Evolutionary conservation across 2,329 filamentous ascomycete species (phyloP).

Genomic region (Diaporthe vaccinii): DNA sequence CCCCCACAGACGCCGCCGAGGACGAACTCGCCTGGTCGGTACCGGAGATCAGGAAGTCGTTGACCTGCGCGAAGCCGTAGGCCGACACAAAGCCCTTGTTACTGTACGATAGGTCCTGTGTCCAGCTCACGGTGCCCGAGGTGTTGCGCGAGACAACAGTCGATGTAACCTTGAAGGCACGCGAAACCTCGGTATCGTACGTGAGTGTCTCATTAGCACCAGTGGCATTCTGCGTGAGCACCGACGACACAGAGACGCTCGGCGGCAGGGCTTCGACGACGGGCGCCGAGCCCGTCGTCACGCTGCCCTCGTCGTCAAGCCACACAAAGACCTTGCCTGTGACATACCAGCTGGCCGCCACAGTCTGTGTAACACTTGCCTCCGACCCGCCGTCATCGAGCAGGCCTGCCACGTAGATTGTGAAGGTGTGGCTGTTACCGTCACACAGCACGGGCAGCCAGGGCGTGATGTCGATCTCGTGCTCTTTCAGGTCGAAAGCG

Average conservation of each 20-base stretch:
- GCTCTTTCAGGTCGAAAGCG: conserved; percentile 82
- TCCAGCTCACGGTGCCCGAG: conserved; percentile 62
- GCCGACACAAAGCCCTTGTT: conserved; percentile 62
- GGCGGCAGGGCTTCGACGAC: conserved; percentile 53
- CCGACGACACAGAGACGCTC: conserved; percentile 63
- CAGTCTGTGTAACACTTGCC: conserved; percentile 64
- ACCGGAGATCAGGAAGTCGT: conserved; percentile 50
- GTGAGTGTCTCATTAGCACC: conserved; percentile 71
- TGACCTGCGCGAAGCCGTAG: conserved; percentile 58
- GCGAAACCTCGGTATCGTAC: conserved; percentile 69
- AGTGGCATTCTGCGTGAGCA: conserved; percentile 58
- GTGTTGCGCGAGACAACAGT: conserved; percentile 62
- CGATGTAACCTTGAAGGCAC: conserved; percentile 67
- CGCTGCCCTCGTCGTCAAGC: conserved; percentile 65
- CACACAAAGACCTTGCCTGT: conserved; percentile 87
- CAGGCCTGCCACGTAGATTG: conserved; percentile 76
- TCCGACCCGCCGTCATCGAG: conserved; percentile 65
- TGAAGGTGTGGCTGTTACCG: conserved; percentile 74
- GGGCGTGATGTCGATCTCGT: conserved; percentile 85
- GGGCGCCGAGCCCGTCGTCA: conserved; percentile 64
- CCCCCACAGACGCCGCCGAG: conserved; percentile 16
- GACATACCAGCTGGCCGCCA: conserved; percentile 80
- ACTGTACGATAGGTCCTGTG: conserved; percentile 68
- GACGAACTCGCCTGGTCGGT: conserved; percentile 45
- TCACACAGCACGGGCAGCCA: conserved; percentile 80